Base-by-base conservation (phyloP, 2,329 filamentous ascomycete species). In the Claviceps capensis region DNA sequence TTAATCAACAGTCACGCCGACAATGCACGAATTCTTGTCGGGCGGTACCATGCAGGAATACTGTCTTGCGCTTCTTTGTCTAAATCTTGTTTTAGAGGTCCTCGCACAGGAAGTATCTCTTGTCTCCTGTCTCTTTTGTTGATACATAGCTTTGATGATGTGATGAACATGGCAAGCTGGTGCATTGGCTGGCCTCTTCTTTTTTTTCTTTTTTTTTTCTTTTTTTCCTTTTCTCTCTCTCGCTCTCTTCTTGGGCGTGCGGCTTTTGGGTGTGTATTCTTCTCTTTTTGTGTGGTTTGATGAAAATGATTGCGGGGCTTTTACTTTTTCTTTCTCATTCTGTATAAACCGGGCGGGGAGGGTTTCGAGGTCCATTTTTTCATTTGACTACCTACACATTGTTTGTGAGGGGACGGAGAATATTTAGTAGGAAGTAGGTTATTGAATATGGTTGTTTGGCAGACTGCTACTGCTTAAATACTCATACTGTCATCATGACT, bases 1-100 rank as follows among this genome's bases (percentile, higher is more conserved):
- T 11, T 9, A 34, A 9, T 34, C 56, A 54, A 53, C 56, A 60
- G 49, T 61, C 52, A 63, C 55, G 61, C 63, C 53, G 60, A 58
- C 60, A 60, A 55, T 47, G 51, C 47, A 50, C 23, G 40, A 49
- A 49, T n/a, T 7, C 36, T 49, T 49, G 43, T 30, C 36, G 4
- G 40, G 8, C 42, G 22, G 41, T 17, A 14, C 13, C 30, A 45
- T 30, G 26, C 8, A 22, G 7, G 30, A 34, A 34, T 34, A 34
- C 30, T 34, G 30, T 34, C 9, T 34, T 34, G 30, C 30, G 4
- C 30, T 34, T 34, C 30, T 11, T 34, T 11, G 30, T 34, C 30
- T 34, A 34, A 9, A 34, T 34, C 30, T 45, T 42, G 43, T 42
- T 14, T 22, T 48, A 37, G 16, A 40, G 51, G 14, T 36, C 17